Evolutionary conservation across 106 monocot species (phyloP), one percentile per base, ranked within the genome.

Genomic region (Acorus calamus): DNA sequence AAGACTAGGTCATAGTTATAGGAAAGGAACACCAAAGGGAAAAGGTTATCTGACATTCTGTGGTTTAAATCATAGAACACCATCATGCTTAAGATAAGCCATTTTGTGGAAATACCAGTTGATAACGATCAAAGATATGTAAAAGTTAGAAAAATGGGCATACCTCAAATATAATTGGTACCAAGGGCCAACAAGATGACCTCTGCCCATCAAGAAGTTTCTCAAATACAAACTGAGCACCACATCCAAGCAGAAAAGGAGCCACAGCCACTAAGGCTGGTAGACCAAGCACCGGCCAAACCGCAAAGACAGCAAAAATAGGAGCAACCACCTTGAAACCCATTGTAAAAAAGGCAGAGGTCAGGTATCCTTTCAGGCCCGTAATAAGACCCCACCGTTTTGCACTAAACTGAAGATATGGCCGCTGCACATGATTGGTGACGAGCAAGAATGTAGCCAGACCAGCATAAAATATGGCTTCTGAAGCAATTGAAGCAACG

Each of bases 91-190:
- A 28, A 28, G 28, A 28, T 28, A 28, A 28, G 28, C 28, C 28
- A 28, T 1, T 28, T 28, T 28, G 28, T 28, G 28, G 28, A 28
- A 28, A 28, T 28, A 28, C 28, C 28, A 28, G 28, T 28, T 28
- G 28, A 28, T 28, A 28, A 28, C 28, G 1, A 28, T 28, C 28
- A 0, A 28, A 28, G 28, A 28, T 28, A 28, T 0, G 28, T 28
- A 28, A 28, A 28, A 28, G 28, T 28, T 28, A 28, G 28, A 28
- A 28, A 28, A 28, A 28, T 28, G 28, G 28, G 28, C 0, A 56
- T 75, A 89, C 89, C 89, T 89, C 89, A 69, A 89, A 89, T 53
- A 89, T 82, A 52, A 89, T 82, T 44, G 85, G 81, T 49, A 89
- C 12, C 14, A 89, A 50, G 13, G 84, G 89, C 89, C 89, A 89